Base-by-base conservation (phyloP, 2,329 filamentous ascomycete species). In the Fusarium oxysporum region DNA sequence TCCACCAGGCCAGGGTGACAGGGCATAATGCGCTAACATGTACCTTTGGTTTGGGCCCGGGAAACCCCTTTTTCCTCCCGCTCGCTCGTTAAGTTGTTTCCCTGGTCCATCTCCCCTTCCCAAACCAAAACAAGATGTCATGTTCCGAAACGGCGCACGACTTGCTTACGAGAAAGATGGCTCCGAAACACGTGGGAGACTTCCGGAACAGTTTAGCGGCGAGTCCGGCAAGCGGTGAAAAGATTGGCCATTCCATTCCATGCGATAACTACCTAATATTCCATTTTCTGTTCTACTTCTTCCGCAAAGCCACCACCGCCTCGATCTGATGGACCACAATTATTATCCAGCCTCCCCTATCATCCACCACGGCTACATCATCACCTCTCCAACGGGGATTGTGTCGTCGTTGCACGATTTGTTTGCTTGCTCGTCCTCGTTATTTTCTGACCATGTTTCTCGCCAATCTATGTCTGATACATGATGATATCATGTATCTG, bases 141-240 rank as follows among this genome's bases (percentile, higher is more conserved):
- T 58, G 65, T 53, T 62, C 67, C 48, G 62, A 73, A 73, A 69
- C 60, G 62, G 61, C 55, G 53, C 40, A 41, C 19, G 17, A 61
- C 56, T 38, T 71, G 63, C 68, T 76, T 62, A 72, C 56, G 50
- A 38, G 60, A 76, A 69, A 65, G 51, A 55, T 69, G 58, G 56
- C 51, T 50, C 61, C 56, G 66, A 77, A 77, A 78, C 76, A 78
- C 76, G 76, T 78, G 76, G 76, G 68, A 61, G 60, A 62, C 65
- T 78, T 76, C 76, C 76, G 73, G 68, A 77, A 78, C 37, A 67
- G 76, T 67, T 78, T 78, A 78, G 76, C 62, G 73, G 76, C 62
- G 51, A 72, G 67, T 61, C 74, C 51, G 54, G 67, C 30, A 59
- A 71, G 74, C 71, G 74, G 76, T 77, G 72, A 74, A 77, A 77